Conservation (phyloP, 305 asterid genomes). For the Fraxinus baroniana region DNA sequence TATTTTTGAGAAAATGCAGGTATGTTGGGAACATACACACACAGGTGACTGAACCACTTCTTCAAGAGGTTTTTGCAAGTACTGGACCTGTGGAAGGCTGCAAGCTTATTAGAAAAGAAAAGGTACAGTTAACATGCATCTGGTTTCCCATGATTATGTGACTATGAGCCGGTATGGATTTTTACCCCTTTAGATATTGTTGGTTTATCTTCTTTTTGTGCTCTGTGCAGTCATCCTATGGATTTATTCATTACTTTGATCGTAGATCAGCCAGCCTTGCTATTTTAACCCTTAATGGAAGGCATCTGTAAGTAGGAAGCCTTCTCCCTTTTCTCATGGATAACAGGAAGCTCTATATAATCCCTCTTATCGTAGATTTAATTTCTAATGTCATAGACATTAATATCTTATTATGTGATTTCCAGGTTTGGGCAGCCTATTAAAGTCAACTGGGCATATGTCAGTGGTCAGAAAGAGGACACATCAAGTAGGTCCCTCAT, state of each 20-base stretch:
- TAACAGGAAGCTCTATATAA: not conserved
- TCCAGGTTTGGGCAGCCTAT: constrained; percentile 64
- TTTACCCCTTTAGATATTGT: constrained; percentile 16
- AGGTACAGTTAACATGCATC: constrained; percentile 41
- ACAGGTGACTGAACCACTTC: constrained; percentile 83
- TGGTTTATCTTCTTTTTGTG: constrained; percentile 16
- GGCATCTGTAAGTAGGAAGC: constrained; percentile 69
- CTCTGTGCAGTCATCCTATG: constrained; percentile 83
- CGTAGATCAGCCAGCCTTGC: constrained; percentile 89
- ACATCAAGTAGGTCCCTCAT: constrained; percentile 43
- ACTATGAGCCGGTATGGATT: constrained; percentile 7
- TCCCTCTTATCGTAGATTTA: not conserved
- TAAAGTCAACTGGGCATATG: constrained; percentile 73
- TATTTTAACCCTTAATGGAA: constrained; percentile 75
- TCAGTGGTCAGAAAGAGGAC: constrained; percentile 67
- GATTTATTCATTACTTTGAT: constrained; percentile 86
- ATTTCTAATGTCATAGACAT: not conserved
- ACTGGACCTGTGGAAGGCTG: constrained; percentile 90
- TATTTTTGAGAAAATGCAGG: constrained; percentile 59
- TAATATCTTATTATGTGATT: not conserved
- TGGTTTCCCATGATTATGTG: constrained; percentile 8
- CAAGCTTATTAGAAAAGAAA: constrained; percentile 88
- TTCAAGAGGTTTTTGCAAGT: constrained; percentile 84
- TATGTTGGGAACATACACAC: constrained; percentile 83
- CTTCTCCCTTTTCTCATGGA: not conserved